phyloP scores from a whole-genome alignment of 805 yeast genomes.

The Suhomyces vadensis region DNA sequence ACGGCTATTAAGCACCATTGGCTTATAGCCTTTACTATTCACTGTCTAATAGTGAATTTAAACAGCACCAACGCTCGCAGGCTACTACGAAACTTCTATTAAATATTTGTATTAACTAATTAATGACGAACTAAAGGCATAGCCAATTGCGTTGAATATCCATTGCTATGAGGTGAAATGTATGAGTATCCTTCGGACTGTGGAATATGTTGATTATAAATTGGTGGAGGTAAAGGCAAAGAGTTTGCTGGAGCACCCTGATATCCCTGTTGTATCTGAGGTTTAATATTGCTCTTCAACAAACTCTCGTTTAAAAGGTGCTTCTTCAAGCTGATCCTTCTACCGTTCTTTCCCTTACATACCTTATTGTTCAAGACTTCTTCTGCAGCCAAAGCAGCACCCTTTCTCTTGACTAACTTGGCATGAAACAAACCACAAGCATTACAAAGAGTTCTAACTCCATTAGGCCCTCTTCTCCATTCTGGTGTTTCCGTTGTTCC shows the following conservation, averaged over 20 bases:
- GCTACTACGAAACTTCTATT: no score
- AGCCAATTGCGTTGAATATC: slow-evolving; percentile 6
- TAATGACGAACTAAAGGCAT: slow-evolving; percentile 13
- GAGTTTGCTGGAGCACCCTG: slow-evolving; percentile 2
- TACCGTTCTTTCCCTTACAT: slow-evolving; percentile 45
- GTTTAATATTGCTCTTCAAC: slow-evolving; percentile 8
- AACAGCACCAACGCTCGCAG: no score
- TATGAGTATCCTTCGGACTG: slow-evolving; percentile 3
- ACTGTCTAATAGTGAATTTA: no score
- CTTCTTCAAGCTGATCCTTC: slow-evolving; percentile 39
- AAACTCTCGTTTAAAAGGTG: slow-evolving; percentile 18
- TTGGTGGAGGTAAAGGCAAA: slow-evolving; percentile 7
- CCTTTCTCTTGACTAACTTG: slow-evolving; percentile 34
- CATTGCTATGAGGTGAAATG: slow-evolving; percentile 6
- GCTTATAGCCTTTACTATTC: no score
- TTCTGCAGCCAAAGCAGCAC: slow-evolving; percentile 30
- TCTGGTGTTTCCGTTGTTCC: slow-evolving; percentile 49
- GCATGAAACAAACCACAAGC: slow-evolving; percentile 48
- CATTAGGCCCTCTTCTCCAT: slow-evolving; percentile 47
- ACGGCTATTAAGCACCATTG: no score
- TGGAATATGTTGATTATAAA: slow-evolving; percentile 2
- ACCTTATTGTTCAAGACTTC: slow-evolving; percentile 45
- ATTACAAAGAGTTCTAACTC: slow-evolving; percentile 45
- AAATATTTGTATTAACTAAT: background rate
- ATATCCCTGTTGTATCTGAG: slow-evolving; percentile 3